Percentiles rank a stretch among this genome's conserved stretches.
Conservation (phyloP, 768 basidiomycete genomes). For the Rhodocollybia butyracea region DNA sequence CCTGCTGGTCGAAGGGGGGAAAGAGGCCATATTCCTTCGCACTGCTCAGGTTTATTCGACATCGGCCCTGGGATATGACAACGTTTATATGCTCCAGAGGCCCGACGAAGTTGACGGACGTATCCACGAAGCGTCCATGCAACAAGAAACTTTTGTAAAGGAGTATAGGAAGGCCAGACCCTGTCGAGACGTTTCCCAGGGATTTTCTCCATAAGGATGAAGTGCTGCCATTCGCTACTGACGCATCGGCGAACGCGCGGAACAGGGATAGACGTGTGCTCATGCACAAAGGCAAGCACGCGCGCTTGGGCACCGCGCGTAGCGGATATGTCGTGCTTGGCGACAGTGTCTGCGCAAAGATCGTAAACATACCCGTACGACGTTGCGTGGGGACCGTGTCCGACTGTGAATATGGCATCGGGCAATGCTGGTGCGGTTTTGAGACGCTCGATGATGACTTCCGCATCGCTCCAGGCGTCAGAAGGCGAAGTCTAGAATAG, state of each 20-base stretch:
- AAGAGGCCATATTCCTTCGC: conserved; percentile 9
- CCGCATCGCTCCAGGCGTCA: too few relatives aligned
- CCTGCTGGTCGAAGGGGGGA: conserved; percentile 4
- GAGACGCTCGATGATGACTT: too few relatives aligned
- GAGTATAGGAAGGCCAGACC: conserved; percentile 12
- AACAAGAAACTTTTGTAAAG: conserved; percentile 14
- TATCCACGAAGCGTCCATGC: conserved; percentile 19
- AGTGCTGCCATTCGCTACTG: conserved; percentile 6
- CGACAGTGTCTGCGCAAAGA: too few relatives aligned
- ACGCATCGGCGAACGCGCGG: conserved; percentile 14
- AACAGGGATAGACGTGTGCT: conserved; percentile 19
- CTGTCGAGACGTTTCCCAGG: conserved; percentile 13
- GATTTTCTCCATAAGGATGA: conserved; percentile 19
- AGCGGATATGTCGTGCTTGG: too few relatives aligned
- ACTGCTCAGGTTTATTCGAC: conserved; percentile 5
- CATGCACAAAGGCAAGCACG: too few relatives aligned
- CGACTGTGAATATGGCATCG: too few relatives aligned
- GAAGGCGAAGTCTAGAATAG: too few relatives aligned
- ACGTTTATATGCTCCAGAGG: neutral
- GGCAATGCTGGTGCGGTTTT: too few relatives aligned
- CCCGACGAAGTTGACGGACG: conserved; percentile 13
- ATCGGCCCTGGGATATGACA: conserved; percentile 16
- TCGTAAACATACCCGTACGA: too few relatives aligned
- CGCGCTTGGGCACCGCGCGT: too few relatives aligned
- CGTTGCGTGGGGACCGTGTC: too few relatives aligned